Conservation (phyloP, 2,329 filamentous ascomycete species). For the Penicillium hordei region DNA sequence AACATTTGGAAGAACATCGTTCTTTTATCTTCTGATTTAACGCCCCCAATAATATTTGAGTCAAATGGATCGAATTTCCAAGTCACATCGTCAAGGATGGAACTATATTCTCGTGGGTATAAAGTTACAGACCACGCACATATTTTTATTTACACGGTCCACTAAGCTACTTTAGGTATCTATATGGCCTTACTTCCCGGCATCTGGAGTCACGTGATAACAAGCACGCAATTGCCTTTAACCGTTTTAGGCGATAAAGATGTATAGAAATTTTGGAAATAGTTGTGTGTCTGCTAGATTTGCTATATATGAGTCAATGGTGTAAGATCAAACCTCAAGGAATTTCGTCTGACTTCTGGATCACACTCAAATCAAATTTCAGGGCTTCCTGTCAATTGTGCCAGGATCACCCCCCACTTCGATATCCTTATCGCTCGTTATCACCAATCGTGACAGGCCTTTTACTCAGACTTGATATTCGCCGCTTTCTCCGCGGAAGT, state of each 20-base stretch:
- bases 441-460: conserved; percentile 22
- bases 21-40: background rate
- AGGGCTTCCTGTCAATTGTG: background rate
- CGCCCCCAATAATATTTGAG: background rate
- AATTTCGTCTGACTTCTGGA: background rate
- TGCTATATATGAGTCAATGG: background rate
- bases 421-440: conserved; percentile 24
- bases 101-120: too few species aligned
- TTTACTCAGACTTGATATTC: conserved; percentile 24
- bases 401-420: background rate
- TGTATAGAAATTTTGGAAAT: background rate
- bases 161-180: background rate
- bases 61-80: background rate
- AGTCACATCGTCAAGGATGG: too few species aligned
- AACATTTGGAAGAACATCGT: background rate
- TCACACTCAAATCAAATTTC: background rate
- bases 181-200: background rate
- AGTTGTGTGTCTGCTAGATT: background rate
- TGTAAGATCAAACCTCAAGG: background rate
- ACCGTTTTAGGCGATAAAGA: background rate
- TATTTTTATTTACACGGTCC: background rate
- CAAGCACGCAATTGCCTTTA: conserved; percentile 8
- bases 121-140: background rate
- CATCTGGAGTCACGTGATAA: background rate
- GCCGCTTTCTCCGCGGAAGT: conserved; percentile 26